Evolutionary conservation across 139 green algal genomes (phyloP).

Genomic region (Protoeuglena noctilucae): DNA sequence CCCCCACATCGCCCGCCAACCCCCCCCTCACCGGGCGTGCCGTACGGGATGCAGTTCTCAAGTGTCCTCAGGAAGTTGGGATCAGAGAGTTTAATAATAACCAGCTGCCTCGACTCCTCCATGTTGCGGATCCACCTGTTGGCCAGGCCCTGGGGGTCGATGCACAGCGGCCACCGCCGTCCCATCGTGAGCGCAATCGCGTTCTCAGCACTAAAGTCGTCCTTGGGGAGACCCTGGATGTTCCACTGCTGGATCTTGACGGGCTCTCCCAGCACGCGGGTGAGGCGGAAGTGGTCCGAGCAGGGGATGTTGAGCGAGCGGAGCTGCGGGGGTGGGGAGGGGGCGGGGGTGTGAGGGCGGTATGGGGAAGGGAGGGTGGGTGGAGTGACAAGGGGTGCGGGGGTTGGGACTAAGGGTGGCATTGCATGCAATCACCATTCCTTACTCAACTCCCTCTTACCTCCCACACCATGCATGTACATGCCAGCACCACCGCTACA

Average conservation of each 20-base stretch:
- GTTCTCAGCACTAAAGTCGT: constrained; percentile 51
- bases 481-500: no score
- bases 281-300: constrained; percentile 27
- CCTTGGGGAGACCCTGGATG: constrained; percentile 49
- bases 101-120: constrained; percentile 17
- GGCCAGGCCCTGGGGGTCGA: constrained; percentile 28
- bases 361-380: no score
- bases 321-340: not conserved
- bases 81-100: constrained; percentile 25
- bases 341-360: not conserved
- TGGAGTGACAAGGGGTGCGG: no score
- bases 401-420: no score
- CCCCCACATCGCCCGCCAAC: no score
- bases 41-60: constrained; percentile 29
- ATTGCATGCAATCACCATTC: no score
- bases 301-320: no score
- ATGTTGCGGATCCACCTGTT: constrained; percentile 40
- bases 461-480: no score
- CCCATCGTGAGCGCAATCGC: constrained; percentile 26
- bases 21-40: no score
- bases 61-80: constrained; percentile 25
- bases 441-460: no score
- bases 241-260: constrained; percentile 42
- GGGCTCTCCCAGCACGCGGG: constrained; percentile 29
- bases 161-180: constrained; percentile 23